phyloP scores from a whole-genome alignment of 148 eudicot genomes.

The Camellia granthamiana region DNA sequence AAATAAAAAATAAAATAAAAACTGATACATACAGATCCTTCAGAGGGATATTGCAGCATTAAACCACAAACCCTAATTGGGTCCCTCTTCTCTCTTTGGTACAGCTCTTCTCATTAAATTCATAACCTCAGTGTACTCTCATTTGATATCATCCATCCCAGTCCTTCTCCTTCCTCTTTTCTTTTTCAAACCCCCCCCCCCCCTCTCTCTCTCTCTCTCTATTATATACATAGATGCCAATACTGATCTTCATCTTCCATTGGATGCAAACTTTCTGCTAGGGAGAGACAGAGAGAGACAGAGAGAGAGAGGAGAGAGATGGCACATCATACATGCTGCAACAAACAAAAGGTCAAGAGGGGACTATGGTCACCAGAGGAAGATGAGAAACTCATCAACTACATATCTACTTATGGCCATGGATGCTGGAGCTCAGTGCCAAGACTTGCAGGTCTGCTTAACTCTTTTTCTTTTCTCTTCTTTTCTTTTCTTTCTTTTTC shows the following conservation, averaged over 20 bases:
- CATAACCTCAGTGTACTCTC: constrained; percentile 15
- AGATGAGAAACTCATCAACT: constrained; percentile 78
- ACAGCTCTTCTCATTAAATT: constrained; percentile 27
- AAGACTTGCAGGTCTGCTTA: constrained; percentile 52
- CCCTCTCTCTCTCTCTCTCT: not conserved
- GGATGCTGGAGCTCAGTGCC: constrained; percentile 94
- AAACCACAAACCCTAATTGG: constrained; percentile 20
- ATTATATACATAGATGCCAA: not conserved
- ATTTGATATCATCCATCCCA: constrained; percentile 17
- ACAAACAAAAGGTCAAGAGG: constrained; percentile 84
- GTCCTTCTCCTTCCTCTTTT: not conserved
- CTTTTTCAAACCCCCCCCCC: not conserved
- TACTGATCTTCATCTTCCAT: constrained; percentile 3
- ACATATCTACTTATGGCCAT: constrained; percentile 72
- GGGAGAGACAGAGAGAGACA: constrained; percentile 3
- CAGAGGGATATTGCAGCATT: constrained; percentile 2
- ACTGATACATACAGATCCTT: too few species aligned
- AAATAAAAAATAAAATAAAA: too few species aligned
- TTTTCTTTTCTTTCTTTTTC: not conserved
- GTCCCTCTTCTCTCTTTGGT: constrained; percentile 10
- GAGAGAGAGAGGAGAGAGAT: constrained; percentile 28
- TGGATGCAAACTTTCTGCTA: not conserved
- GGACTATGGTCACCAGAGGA: constrained; percentile 95
- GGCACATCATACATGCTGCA: constrained; percentile 90
- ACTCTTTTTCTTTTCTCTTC: not conserved